Evolutionary conservation across 768 basidiomycete genomes (phyloP).

Genomic region (Polyporus arcularius): DNA sequence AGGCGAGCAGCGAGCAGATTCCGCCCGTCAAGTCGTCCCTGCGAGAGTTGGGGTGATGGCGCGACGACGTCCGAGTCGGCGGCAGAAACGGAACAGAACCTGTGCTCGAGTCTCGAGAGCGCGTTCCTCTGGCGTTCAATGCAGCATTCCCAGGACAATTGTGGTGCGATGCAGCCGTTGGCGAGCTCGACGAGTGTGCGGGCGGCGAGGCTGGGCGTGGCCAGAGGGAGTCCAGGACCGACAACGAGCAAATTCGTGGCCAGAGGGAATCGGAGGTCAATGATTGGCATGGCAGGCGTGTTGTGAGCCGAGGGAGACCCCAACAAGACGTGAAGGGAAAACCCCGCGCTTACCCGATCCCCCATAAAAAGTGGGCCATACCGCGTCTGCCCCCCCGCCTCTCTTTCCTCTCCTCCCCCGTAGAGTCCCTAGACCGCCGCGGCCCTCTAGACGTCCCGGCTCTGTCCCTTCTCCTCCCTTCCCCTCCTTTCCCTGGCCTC

Average conservation of each 20-base stretch:
- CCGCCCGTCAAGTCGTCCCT: not conserved
- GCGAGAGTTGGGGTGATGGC: not conserved
- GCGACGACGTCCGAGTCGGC: not conserved
- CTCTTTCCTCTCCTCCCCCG: conserved; percentile 14
- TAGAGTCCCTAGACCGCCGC: conserved; percentile 19
- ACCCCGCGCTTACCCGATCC: conserved; percentile 12
- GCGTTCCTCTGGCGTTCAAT: too few relatives aligned
- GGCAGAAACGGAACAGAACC: not conserved
- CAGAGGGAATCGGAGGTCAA: not conserved
- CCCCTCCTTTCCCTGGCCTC: conserved; percentile 3
- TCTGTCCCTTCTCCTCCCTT: conserved; percentile 7
- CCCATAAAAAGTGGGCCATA: conserved; percentile 19
- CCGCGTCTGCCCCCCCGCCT: conserved; percentile 11
- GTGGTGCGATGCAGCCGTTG: not conserved
- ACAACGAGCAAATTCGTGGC: not conserved
- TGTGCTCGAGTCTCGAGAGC: too few relatives aligned
- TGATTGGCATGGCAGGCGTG: not conserved
- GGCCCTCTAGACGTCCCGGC: conserved; percentile 2
- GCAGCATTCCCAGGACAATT: too few relatives aligned
- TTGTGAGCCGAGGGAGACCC: not conserved
- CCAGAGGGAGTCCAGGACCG: not conserved
- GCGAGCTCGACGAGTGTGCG: not conserved
- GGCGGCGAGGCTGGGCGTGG: not conserved
- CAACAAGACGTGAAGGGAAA: conserved; percentile 2
- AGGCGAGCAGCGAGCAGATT: not conserved